Evolutionary conservation across 805 yeast species (phyloP).

Genomic region (Nakazawaea ernobii): DNA sequence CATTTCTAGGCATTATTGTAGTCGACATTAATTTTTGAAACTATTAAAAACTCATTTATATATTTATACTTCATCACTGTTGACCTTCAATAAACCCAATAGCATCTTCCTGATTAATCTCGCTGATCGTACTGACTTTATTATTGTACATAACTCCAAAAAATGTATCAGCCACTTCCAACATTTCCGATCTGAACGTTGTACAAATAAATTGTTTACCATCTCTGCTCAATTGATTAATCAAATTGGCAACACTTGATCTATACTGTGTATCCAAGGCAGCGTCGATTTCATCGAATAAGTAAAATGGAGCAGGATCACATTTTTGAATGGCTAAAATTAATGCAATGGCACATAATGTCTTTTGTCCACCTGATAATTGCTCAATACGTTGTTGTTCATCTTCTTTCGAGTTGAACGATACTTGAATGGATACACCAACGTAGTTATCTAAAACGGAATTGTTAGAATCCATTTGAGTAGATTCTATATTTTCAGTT

Average conservation of each 20-base stretch:
- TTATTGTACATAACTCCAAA: conserved; percentile 83
- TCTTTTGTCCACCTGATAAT: conserved; percentile 94
- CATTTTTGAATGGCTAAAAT: conserved; percentile 91
- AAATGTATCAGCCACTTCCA: conserved; percentile 78
- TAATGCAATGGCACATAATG: conserved; percentile 91
- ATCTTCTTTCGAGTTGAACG: conserved; percentile 79
- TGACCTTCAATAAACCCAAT: conserved; percentile 77
- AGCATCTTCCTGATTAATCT: conserved; percentile 69
- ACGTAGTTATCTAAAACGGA: conserved; percentile 48
- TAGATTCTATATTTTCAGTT: conserved; percentile 15
- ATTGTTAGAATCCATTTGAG: conserved; percentile 8
- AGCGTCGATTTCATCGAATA: conserved; percentile 96
- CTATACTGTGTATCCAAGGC: conserved; percentile 91
- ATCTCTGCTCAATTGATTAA: conserved; percentile 50
- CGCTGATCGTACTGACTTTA: conserved; percentile 73
- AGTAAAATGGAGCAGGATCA: conserved; percentile 95
- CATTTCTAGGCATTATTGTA: too few relatives aligned
- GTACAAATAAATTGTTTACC: conserved; percentile 93
- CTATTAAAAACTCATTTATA: not conserved
- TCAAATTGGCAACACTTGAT: conserved; percentile 74
- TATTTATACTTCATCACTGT: conserved; percentile 16
- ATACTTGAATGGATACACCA: conserved; percentile 83
- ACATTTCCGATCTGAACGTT: conserved; percentile 90
- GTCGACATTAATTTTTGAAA: too few relatives aligned
- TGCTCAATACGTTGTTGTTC: conserved; percentile 88